These are phyloP conservation scores for Hypoxylon lienhwacheense DNA, from an alignment of 495 filamentous ascomycete genomes.

Conservation along the genomic window DNA sequence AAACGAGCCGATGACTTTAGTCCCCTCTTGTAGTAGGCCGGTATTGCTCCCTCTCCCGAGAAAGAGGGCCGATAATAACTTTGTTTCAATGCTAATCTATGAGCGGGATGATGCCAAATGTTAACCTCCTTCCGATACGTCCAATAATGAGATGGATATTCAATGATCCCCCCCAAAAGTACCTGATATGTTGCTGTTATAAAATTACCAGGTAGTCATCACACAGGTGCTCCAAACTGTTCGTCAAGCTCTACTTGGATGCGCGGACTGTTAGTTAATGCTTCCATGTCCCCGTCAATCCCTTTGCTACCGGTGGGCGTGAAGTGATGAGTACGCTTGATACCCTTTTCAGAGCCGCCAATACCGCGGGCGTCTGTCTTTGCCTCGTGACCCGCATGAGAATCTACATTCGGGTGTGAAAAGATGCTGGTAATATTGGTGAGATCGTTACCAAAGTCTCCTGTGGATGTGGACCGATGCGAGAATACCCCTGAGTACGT, in stretches of 20 bases:
- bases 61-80: constrained; percentile 1
- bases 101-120: neutral
- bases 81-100: constrained; percentile 16
- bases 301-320: constrained; percentile 48
- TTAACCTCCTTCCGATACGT: constrained; percentile 1
- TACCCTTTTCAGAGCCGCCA: constrained; percentile 26
- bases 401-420: constrained; percentile 18
- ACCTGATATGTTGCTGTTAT: neutral
- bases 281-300: constrained; percentile 46
- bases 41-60: neutral
- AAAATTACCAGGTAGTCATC: neutral
- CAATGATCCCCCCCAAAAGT: constrained; percentile 24
- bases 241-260: constrained; percentile 23
- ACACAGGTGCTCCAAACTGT: constrained; percentile 22
- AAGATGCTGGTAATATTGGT: constrained; percentile 29
- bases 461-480: constrained; percentile 29
- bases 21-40: neutral
- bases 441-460: constrained; percentile 35
- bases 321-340: constrained; percentile 49
- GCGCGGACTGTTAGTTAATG: constrained; percentile 39
- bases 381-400: constrained; percentile 5
- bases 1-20: constrained; percentile 1
- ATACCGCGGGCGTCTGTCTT: constrained; percentile 17
- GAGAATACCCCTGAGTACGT: constrained; percentile 34
- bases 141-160: constrained; percentile 35